A percentile compares a stretch with the other conserved stretches of the same genome.
phyloP scores from a whole-genome alignment of 495 filamentous ascomycete genomes.

The Penicillium subrubescens region DNA sequence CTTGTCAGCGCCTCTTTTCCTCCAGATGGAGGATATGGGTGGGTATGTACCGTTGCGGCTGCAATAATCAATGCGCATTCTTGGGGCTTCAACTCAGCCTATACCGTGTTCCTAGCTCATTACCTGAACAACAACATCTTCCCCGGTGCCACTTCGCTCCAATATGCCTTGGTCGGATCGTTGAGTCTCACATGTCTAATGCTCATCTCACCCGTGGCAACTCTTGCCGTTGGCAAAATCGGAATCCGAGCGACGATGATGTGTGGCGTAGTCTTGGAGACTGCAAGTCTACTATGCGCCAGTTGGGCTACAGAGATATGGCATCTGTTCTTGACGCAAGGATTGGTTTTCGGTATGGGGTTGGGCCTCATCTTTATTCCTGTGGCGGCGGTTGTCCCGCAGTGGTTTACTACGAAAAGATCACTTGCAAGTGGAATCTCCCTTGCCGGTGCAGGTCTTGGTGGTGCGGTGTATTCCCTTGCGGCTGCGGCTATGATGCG shows the following conservation, averaged over 20 bases:
- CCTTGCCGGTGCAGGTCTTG: constrained; percentile 51
- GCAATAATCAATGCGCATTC: constrained; percentile 44
- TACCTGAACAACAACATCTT: constrained; percentile 16
- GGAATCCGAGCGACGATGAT: constrained; percentile 42
- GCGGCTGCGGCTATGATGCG: background rate
- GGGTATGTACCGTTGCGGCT: constrained; percentile 38
- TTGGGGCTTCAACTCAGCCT: constrained; percentile 42
- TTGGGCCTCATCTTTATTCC: constrained; percentile 55
- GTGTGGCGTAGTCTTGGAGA: constrained; percentile 42
- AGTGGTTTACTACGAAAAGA: constrained; percentile 54
- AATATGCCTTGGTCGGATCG: constrained; percentile 20
- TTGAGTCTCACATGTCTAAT: constrained; percentile 3
- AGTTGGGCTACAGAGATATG: constrained; percentile 49
- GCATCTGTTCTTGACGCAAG: constrained; percentile 57
- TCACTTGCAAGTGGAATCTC: constrained; percentile 54
- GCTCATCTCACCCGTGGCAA: constrained; percentile 10
- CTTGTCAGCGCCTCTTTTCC: background rate
- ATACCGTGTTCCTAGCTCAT: constrained; percentile 12
- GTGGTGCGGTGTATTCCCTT: constrained; percentile 30
- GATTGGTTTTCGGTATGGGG: constrained; percentile 50
- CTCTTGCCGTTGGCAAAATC: constrained; percentile 36
- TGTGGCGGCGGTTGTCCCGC: constrained; percentile 46
- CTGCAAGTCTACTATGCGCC: constrained; percentile 45
- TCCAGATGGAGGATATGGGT: constrained; percentile 47
- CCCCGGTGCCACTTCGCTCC: constrained; percentile 6